Conservation (phyloP, 2,329 filamentous ascomycete genomes). For the Sphaerulina musiva region DNA sequence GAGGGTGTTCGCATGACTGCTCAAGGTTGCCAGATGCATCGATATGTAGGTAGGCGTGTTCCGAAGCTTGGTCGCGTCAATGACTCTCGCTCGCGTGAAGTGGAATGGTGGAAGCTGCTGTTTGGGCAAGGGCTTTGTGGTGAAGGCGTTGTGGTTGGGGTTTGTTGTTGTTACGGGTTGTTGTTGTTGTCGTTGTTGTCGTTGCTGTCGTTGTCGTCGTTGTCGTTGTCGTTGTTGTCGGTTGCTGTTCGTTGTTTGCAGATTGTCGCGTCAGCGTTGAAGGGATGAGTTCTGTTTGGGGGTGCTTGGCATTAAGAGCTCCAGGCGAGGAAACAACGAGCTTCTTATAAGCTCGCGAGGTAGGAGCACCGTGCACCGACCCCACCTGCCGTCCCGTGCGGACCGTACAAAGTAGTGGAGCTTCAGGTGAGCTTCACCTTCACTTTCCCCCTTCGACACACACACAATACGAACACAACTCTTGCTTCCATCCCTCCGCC, state of each 20-base stretch:
- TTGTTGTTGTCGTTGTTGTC: neutral
- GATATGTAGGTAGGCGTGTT: conserved; percentile 6
- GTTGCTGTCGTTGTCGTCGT: too few relatives aligned
- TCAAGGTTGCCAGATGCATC: conserved; percentile 13
- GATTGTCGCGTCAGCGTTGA: too few relatives aligned
- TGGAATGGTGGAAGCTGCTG: neutral
- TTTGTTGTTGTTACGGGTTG: neutral
- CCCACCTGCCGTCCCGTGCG: neutral
- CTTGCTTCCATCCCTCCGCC: too few relatives aligned
- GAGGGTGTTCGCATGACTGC: conserved; percentile 18
- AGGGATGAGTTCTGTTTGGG: too few relatives aligned
- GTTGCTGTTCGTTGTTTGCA: too few relatives aligned
- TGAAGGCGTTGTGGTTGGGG: neutral
- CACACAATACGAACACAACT: too few relatives aligned
- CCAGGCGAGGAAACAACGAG: neutral
- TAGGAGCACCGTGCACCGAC: neutral
- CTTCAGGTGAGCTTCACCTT: too few relatives aligned
- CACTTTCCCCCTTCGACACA: too few relatives aligned
- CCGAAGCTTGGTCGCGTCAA: conserved; percentile 9
- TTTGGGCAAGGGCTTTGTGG: too few relatives aligned
- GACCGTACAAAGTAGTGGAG: too few relatives aligned
- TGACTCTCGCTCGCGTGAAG: neutral
- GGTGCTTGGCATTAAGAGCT: neutral
- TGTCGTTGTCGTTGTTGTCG: too few relatives aligned
- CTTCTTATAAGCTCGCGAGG: neutral